Conservation (phyloP, 306 rosid genomes). For the Quercus aquifolioides region DNA sequence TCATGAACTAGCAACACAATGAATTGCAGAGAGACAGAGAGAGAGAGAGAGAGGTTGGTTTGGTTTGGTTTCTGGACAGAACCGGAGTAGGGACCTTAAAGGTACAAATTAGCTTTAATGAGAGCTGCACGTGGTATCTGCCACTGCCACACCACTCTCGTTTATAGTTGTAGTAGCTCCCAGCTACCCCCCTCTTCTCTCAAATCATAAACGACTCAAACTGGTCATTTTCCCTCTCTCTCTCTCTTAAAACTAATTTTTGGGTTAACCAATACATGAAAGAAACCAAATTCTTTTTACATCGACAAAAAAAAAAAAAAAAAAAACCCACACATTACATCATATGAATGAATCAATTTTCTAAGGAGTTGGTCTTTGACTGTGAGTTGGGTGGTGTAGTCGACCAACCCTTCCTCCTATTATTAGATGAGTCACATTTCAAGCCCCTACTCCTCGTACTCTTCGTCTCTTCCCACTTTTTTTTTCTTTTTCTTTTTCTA, state of each 20-base stretch:
- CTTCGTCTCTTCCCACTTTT: not conserved
- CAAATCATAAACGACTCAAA: too few relatives aligned
- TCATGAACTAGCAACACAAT: conserved; percentile 8
- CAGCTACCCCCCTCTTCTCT: conserved; percentile 34
- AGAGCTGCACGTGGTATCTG: conserved; percentile 70
- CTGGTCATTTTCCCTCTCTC: not conserved
- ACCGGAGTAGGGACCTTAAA: conserved; percentile 14
- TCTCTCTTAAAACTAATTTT: not conserved
- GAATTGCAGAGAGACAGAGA: conserved; percentile 8
- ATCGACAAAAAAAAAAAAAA: too few relatives aligned
- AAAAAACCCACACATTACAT: too few relatives aligned
- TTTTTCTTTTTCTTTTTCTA: not conserved
- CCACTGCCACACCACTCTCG: conserved; percentile 34
- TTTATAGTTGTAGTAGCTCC: conserved; percentile 31
- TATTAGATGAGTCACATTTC: conserved; percentile 21
- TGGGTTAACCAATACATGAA: too few relatives aligned
- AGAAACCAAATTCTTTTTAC: too few relatives aligned
- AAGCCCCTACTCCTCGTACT: not conserved
- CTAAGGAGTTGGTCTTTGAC: conserved; percentile 21
- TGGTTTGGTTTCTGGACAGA: conserved; percentile 51
- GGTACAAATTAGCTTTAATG: conserved; percentile 43
- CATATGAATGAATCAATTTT: conserved; percentile 1
- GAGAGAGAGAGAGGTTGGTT: too few relatives aligned
- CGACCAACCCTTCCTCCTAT: conserved; percentile 48
- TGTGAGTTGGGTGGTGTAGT: conserved; percentile 29